Evolutionary conservation across 2,329 filamentous ascomycete species (phyloP).

Genomic region (Colletotrichum karsti): DNA sequence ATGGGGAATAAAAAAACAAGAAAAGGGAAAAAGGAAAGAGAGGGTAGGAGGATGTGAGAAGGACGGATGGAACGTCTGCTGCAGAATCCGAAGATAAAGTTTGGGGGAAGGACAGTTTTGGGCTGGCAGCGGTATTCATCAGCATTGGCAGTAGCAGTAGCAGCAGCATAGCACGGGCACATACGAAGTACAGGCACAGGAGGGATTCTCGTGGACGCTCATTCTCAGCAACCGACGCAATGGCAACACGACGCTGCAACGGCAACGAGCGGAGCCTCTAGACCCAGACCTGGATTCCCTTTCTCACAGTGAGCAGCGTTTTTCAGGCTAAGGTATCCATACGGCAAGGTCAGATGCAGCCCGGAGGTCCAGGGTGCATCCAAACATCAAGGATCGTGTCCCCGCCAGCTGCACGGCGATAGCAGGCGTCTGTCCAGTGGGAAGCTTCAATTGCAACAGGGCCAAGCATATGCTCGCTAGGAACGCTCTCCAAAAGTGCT

Average conservation of each 20-base stretch:
- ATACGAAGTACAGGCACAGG: too few relatives aligned
- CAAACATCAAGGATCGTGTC: background rate
- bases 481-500: background rate
- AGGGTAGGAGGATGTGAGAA: background rate
- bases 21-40: background rate
- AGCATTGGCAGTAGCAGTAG: background rate
- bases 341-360: slow-evolving; percentile 6
- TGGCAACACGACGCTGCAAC: too few relatives aligned
- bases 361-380: slow-evolving; percentile 9
- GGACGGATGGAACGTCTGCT: slow-evolving; percentile 2
- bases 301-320: background rate
- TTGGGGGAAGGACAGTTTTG: slow-evolving; percentile 6
- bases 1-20: background rate
- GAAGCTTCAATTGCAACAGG: slow-evolving; percentile 5
- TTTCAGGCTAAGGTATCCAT: too few relatives aligned
- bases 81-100: slow-evolving; percentile 5
- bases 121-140: slow-evolving; percentile 8
- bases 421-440: slow-evolving; percentile 1
- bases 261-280: too few relatives aligned
- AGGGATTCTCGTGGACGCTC: too few relatives aligned
- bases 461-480: slow-evolving; percentile 6
- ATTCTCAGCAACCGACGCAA: too few relatives aligned
- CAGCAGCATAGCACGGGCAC: background rate
- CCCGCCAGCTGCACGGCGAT: slow-evolving; percentile 1
- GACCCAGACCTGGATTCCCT: background rate